A percentile compares a stretch with the other conserved stretches of the same genome.
These are phyloP conservation scores for Fusarium sp. DNA, from an alignment of 2,329 filamentous ascomycete species.

Conservation along the genomic window DNA sequence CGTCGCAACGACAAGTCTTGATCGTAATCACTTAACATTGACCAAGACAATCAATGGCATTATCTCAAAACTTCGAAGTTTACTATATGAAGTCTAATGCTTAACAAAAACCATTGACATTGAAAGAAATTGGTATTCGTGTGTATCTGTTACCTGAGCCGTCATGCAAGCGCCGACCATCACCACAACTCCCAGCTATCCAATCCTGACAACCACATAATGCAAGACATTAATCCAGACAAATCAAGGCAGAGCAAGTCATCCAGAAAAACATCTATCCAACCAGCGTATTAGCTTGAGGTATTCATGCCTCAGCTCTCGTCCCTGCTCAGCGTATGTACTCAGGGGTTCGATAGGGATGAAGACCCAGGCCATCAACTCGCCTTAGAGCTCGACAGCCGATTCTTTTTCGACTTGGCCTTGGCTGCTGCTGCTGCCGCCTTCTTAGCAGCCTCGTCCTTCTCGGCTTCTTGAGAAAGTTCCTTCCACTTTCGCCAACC, in stretches of 20 bases:
- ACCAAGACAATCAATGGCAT: background rate
- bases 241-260: slow-evolving; percentile 12
- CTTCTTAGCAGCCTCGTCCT: slow-evolving; percentile 58
- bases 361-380: slow-evolving; percentile 15
- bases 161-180: slow-evolving; percentile 24
- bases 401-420: slow-evolving; percentile 60
- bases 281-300: slow-evolving; percentile 10
- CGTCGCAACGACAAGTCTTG: background rate
- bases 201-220: slow-evolving; percentile 27
- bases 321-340: background rate
- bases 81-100: background rate
- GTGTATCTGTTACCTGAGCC: slow-evolving; percentile 34
- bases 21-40: background rate
- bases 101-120: background rate
- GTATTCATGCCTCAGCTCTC: background rate
- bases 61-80: background rate
- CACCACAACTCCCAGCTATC: slow-evolving; percentile 28
- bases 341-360: background rate
- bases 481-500: slow-evolving; percentile 99
- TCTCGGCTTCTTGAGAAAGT: slow-evolving; percentile 66
- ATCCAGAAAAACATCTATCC: slow-evolving; percentile 19
- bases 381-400: slow-evolving; percentile 51
- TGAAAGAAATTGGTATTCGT: slow-evolving; percentile 37
- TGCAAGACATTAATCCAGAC: slow-evolving; percentile 30
- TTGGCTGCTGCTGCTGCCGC: slow-evolving; percentile 49